Evolutionary conservation across 2,329 filamentous ascomycete species (phyloP), one percentile per base, ranked within the genome.

Genomic region (Colletotrichum higginsianum): DNA sequence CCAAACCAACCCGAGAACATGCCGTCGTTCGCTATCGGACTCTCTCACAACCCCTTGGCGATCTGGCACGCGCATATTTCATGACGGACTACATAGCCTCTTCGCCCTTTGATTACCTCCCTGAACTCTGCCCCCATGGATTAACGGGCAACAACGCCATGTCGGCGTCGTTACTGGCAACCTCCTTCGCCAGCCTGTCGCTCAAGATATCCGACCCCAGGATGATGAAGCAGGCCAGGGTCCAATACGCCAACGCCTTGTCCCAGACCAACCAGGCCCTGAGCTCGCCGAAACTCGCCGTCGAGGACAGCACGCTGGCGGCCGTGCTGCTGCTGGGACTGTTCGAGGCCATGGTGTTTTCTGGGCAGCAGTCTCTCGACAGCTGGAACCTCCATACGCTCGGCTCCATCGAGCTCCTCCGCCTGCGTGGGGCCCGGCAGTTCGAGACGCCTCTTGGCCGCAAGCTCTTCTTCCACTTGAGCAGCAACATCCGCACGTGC

Each of bases 311-410:
- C 8, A 79, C 77, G 0, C 74, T 79, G 2, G 77, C 74, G 11
- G 74, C 76, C 4, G 77, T 79, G n/a, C 67, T 79, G 11, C 67
- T 78, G 2, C 66, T 79, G n/a, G 77, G 75, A 12, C 67, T 78
- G 12, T 79, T 78, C 47, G 77, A 79, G 44, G 76, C 76, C n/a
- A 74, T 77, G 35, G 73, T 77, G 5, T 78, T 78, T 38, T 67
- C 62, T 16, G 76, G 73, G 2, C 67, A 69, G n/a, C 69, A 73
- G 44, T 75, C 76, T 7, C 74, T 76, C 1, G 74, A 77, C 7
- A 77, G 73, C 61, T 79, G 77, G 77, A 76, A 75, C 5, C 74
- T 75, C 8, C 77, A 79, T 23, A 76, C 75, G 2, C 47, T 75
- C 15, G 77, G 77, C 7, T 71, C 77, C 44, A 71, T 78, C 58